A percentile compares a stretch with the other conserved stretches of the same genome.
phyloP scores from a whole-genome alignment of 164 flowering plant species.

The Hamamelis virginiana region DNA sequence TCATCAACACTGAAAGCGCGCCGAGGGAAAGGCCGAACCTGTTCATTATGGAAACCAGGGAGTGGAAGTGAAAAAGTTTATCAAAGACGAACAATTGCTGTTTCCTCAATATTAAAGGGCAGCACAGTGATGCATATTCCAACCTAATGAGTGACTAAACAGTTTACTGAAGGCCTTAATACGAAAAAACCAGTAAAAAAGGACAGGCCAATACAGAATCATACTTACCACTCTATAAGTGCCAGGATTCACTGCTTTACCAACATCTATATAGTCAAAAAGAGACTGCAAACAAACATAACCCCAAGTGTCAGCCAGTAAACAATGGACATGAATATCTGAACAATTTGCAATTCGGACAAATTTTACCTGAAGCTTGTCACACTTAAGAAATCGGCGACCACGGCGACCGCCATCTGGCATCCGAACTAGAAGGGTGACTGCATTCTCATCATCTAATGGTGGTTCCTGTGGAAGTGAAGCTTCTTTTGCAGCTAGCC shows the following conservation, averaged over 20 bases:
- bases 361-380: constrained; percentile 34
- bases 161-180: too few species aligned
- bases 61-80: too few species aligned
- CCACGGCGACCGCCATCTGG: constrained; percentile 39
- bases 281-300: constrained; percentile 23
- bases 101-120: too few species aligned
- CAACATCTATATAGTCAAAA: constrained; percentile 34
- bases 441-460: constrained; percentile 25
- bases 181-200: neutral
- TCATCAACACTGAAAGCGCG: constrained; percentile 22
- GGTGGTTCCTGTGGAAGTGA: constrained; percentile 33
- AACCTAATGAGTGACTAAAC: too few species aligned
- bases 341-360: neutral
- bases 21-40: constrained; percentile 37
- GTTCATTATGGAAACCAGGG: constrained; percentile 11
- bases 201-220: neutral
- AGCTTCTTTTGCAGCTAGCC: constrained; percentile 15
- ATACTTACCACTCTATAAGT: constrained; percentile 34
- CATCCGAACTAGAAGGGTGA: constrained; percentile 34
- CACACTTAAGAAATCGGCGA: constrained; percentile 36
- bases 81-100: too few species aligned
- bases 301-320: neutral
- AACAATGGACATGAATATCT: neutral
- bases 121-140: too few species aligned
- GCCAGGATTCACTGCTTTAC: constrained; percentile 25